Conservation (phyloP, 73 alveolate species). For the Tetrahymena malaccensis region DNA sequence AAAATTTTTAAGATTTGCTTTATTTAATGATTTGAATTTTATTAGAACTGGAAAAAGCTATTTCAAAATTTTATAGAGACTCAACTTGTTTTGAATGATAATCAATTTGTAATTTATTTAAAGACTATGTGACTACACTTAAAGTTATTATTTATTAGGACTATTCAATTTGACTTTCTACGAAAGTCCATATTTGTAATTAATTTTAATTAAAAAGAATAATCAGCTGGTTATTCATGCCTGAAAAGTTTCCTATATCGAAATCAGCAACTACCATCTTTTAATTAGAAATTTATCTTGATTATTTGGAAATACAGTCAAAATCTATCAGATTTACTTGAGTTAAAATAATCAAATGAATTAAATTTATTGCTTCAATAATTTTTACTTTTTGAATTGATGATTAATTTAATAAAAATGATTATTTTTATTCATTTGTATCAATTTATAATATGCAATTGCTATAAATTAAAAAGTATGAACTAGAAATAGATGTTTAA, state of each 20-base stretch:
- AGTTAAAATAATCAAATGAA: not conserved
- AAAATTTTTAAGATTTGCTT: not conserved
- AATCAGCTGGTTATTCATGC: not conserved
- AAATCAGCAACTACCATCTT: not conserved
- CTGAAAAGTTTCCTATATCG: not conserved
- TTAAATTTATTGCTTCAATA: not conserved
- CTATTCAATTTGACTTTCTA: too few relatives aligned
- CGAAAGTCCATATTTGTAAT: too few relatives aligned
- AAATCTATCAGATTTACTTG: not conserved
- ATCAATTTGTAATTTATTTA: too few relatives aligned
- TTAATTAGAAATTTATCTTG: not conserved
- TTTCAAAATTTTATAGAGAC: not conserved
- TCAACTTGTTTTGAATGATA: not conserved
- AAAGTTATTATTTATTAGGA: too few relatives aligned
- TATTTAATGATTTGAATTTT: too few relatives aligned
- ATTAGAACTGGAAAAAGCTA: not conserved
- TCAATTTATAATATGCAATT: not conserved
- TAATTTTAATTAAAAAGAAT: too few relatives aligned
- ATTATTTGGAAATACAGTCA: not conserved
- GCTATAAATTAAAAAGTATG: not conserved
- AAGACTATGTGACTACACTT: not conserved
- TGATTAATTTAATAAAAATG: not conserved
- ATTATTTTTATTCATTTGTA: not conserved
- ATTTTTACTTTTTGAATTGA: not conserved
- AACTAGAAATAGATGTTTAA: not conserved